Conservation (phyloP, 176 grass and related monocot species). For the Eleusine indica region DNA sequence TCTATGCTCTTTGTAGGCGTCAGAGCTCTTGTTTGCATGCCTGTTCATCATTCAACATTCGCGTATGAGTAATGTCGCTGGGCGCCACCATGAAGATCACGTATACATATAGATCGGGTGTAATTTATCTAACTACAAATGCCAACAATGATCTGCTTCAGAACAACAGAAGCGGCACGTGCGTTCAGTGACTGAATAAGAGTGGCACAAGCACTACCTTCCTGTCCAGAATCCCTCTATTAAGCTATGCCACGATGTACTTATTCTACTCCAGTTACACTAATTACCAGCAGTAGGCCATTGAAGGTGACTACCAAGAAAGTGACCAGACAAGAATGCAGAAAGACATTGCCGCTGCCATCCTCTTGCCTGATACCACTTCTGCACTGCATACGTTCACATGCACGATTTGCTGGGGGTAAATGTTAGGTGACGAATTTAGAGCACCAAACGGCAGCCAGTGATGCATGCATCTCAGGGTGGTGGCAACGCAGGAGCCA, state of each 20-base stretch:
- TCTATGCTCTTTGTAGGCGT: background rate
- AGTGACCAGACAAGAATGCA: background rate
- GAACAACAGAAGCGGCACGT: too few relatives aligned
- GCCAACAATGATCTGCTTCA: background rate
- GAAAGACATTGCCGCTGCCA: background rate
- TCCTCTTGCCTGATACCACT: background rate
- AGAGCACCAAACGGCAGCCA: background rate
- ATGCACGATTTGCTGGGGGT: background rate
- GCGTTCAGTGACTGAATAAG: too few relatives aligned
- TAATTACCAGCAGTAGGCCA: background rate
- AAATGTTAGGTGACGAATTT: slow-evolving; percentile 35
- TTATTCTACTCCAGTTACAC: too few relatives aligned
- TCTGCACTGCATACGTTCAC: too few relatives aligned
- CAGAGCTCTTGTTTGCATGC: background rate
- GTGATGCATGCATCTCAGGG: slow-evolving; percentile 19
- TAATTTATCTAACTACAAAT: background rate
- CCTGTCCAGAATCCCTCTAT: too few relatives aligned
- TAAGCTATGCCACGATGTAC: background rate
- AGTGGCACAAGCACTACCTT: too few relatives aligned
- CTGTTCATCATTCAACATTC: background rate
- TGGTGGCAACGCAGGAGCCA: background rate
- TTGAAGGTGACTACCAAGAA: background rate
- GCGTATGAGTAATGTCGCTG: background rate
- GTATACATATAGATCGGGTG: too few relatives aligned
- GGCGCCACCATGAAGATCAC: background rate